Conservation (phyloP, 495 filamentous ascomycete genomes). For the Endocarpon pusillum region DNA sequence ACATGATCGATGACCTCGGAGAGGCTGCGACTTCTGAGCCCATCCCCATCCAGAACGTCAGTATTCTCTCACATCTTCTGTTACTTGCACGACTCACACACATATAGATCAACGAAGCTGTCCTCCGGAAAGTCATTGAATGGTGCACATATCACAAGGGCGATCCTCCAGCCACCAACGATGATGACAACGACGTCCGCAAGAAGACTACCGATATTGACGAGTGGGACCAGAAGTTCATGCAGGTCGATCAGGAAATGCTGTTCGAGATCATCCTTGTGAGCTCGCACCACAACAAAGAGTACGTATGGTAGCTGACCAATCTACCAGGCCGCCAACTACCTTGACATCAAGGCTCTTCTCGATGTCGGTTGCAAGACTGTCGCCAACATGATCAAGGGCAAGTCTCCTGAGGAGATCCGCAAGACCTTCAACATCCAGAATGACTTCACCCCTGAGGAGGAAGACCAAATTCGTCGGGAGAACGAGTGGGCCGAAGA, state of each 20-base stretch:
- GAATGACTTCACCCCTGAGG: conserved; percentile 60
- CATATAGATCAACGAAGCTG: conserved; percentile 75
- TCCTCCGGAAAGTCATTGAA: conserved; percentile 88
- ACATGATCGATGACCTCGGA: conserved; percentile 88
- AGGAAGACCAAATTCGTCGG: conserved; percentile 53
- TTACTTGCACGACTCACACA: conserved; percentile 2
- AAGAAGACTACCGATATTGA: conserved; percentile 99
- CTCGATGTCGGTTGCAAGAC: conserved; percentile 53
- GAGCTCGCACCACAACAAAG: no score
- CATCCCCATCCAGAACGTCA: conserved; percentile 79
- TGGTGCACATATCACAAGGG: conserved; percentile 91
- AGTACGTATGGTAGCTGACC: no score
- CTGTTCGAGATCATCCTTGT: conserved; percentile 97
- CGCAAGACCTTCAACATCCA: conserved; percentile 62
- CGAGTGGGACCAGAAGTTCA: conserved; percentile 99
- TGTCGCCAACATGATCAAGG: conserved; percentile 60
- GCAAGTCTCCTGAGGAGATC: conserved; percentile 56
- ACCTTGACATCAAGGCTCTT: conserved; percentile 53
- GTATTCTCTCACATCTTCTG: conserved; percentile 12
- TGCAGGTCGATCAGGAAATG: conserved; percentile 99
- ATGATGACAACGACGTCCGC: conserved; percentile 83
- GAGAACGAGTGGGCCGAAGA: conserved; percentile 65
- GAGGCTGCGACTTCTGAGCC: conserved; percentile 42
- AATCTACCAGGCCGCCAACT: conserved; percentile 42
- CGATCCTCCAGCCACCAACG: conserved; percentile 56